Evolutionary conservation across 176 grass and related monocot genomes (phyloP), one percentile per base, ranked within the genome.

Genomic region (Canna indica): DNA sequence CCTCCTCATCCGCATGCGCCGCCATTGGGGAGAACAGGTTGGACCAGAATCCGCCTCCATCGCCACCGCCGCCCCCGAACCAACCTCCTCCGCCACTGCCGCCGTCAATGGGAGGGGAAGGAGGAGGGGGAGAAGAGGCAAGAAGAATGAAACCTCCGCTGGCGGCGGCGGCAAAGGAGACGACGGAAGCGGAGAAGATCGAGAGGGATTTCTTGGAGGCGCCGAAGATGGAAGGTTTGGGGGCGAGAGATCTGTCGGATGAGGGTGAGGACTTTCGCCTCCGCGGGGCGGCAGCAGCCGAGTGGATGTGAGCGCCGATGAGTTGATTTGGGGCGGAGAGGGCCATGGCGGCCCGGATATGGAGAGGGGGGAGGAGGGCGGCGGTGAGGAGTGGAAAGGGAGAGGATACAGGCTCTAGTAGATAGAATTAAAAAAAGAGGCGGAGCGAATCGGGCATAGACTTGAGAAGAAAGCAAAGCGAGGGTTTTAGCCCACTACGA

Each of bases 1-100:
- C 85, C 24, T 87, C 86, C 44, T 91, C 91, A 28, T 69, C 71
- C 30, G 95, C 95, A 36, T 85, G 73, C 5, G 95, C 95, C 38
- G 82, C 53, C 36, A 80, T 77, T 17, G 70, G 70, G 20, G 87
- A 85, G 78, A 93, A 88, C 16, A 94, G 38, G 62, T 68, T 63
- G 3, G 86, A 94, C 90, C 80, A 99, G 81, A 99, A 99, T 15
- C 78, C 42, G 50, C 68, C 93, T 17, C 82, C 73, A 0, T 74
- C 92, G 42, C 64, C 82, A 0, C 88, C 83, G 3, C 87, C 85
- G 26, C 67, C 82, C 15, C 82, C 77, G 59, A 82, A 82, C 39
- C 88, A 81, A 16, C 88, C 85, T 0, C 90, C 89, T 20, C 72
- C 83, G 0, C 73, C 78, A 2, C 86, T 75, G 0, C 78, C 77